Conservation (phyloP, 192 early-diverging fungal species). For the Linnemannia exigua region DNA sequence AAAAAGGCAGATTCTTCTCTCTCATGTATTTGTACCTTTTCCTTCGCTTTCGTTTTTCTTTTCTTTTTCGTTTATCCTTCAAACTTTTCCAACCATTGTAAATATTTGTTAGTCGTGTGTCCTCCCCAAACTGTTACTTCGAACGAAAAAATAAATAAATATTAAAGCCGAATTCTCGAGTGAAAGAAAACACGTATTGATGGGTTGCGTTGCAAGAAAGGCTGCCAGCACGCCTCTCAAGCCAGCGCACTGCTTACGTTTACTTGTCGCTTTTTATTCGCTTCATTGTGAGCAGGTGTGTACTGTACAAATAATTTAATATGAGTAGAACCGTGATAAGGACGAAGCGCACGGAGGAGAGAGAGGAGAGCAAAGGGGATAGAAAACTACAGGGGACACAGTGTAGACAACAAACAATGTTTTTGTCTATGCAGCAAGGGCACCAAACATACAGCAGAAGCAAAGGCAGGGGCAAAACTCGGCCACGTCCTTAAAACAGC, state of each 20-base stretch:
- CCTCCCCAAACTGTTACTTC: constrained; percentile 8
- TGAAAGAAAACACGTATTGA: constrained; percentile 27
- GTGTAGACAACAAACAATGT: neutral
- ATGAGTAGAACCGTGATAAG: no score
- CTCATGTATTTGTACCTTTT: constrained; percentile 36
- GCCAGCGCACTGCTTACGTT: neutral
- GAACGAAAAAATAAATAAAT: constrained; percentile 11
- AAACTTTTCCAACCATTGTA: constrained; percentile 22
- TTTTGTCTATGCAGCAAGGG: constrained; percentile 7
- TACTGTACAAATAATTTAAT: no score
- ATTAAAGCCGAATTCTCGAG: neutral
- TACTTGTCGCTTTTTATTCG: neutral
- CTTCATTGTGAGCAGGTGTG: no score
- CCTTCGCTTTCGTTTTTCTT: constrained; percentile 9
- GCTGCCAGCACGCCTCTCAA: neutral
- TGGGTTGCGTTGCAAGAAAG: no score
- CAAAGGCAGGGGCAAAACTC: constrained; percentile 51
- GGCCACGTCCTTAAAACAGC: constrained; percentile 30
- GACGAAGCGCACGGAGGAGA: no score
- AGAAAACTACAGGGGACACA: neutral
- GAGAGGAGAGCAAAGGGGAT: neutral
- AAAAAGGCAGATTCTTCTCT: constrained; percentile 26
- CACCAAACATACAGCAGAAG: constrained; percentile 53
- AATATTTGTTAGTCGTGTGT: constrained; percentile 16
- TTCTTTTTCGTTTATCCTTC: constrained; percentile 22